A percentile compares a stretch with the other conserved stretches of the same genome.
These are phyloP conservation scores for Plectosphaerella plurivora DNA, from an alignment of 2,329 filamentous ascomycete genomes.

Conservation along the genomic window DNA sequence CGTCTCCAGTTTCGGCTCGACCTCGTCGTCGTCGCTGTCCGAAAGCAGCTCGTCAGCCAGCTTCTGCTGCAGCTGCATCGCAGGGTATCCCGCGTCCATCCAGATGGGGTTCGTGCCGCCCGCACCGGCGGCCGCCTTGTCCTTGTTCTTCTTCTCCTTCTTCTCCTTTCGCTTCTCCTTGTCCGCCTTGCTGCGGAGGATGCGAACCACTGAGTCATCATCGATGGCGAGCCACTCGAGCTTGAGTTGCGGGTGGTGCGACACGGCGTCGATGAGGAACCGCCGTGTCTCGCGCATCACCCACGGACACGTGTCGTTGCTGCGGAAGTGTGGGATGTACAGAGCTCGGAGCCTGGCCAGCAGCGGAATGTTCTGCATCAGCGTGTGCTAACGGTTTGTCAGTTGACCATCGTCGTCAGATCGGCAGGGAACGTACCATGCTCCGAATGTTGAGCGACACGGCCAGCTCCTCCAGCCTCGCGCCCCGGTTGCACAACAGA, in stretches of 20 bases:
- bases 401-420: not conserved
- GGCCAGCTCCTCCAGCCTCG: slow-evolving; percentile 49
- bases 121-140: slow-evolving; percentile 5
- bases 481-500: slow-evolving; percentile 47
- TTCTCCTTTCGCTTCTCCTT: slow-evolving; percentile 15
- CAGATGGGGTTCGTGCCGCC: slow-evolving; percentile 2
- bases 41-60: slow-evolving; percentile 18
- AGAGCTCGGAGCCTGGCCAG: slow-evolving; percentile 47
- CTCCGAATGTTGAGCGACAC: slow-evolving; percentile 48
- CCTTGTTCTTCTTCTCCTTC: slow-evolving; percentile 27
- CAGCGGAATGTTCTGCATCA: slow-evolving; percentile 49
- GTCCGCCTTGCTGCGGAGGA: slow-evolving; percentile 36
- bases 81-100: slow-evolving; percentile 15
- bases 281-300: slow-evolving; percentile 51
- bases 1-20: slow-evolving; percentile 28
- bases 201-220: slow-evolving; percentile 42
- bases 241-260: slow-evolving; percentile 49
- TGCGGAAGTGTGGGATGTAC: slow-evolving; percentile 49
- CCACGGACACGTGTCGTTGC: slow-evolving; percentile 52
- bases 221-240: slow-evolving; percentile 57
- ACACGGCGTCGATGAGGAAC: slow-evolving; percentile 56
- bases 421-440: slow-evolving; percentile 39
- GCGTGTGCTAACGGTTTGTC: slow-evolving; percentile 40
- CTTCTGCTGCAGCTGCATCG: slow-evolving; percentile 16
- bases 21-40: slow-evolving; percentile 27